Evolutionary conservation across 23 red algal genomes (phyloP).

Genomic region (Chondrus crispus): DNA sequence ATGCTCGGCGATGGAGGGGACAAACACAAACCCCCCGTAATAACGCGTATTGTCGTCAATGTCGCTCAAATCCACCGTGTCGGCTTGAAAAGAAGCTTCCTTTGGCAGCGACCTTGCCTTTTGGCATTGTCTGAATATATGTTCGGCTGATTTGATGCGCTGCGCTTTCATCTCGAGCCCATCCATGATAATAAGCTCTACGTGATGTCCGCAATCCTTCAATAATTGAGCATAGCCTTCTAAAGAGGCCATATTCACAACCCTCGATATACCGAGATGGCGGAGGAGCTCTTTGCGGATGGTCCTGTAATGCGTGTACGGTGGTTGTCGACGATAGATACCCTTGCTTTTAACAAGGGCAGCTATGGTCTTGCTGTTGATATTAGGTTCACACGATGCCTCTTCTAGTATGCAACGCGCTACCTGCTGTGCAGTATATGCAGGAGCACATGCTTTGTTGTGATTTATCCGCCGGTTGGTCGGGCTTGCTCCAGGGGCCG

Average conservation of each 20-base stretch:
- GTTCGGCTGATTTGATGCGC: neutral
- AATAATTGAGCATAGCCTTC: neutral
- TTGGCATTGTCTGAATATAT: neutral
- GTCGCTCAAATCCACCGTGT: neutral
- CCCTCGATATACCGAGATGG: neutral
- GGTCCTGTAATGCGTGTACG: neutral
- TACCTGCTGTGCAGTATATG: slow-evolving; percentile 11
- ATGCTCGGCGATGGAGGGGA: neutral
- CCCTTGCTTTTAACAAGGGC: neutral
- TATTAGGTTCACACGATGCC: neutral
- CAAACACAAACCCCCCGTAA: slow-evolving; percentile 2
- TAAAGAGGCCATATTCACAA: neutral
- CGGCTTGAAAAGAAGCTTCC: neutral
- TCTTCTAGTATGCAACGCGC: neutral
- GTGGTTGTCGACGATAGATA: neutral
- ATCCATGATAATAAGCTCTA: neutral
- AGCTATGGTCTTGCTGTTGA: neutral
- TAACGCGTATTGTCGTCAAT: neutral
- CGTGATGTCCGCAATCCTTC: neutral
- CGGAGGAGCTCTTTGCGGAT: neutral
- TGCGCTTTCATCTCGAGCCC: neutral
- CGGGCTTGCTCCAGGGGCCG: neutral
- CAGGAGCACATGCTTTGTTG: neutral
- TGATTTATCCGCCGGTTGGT: neutral
- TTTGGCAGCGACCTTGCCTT: neutral